Percentiles rank a stretch among this genome's conserved stretches.
These are phyloP conservation scores for Orbilia ellipsospora DNA, from an alignment of 2,329 filamentous ascomycete genomes.

Conservation along the genomic window DNA sequence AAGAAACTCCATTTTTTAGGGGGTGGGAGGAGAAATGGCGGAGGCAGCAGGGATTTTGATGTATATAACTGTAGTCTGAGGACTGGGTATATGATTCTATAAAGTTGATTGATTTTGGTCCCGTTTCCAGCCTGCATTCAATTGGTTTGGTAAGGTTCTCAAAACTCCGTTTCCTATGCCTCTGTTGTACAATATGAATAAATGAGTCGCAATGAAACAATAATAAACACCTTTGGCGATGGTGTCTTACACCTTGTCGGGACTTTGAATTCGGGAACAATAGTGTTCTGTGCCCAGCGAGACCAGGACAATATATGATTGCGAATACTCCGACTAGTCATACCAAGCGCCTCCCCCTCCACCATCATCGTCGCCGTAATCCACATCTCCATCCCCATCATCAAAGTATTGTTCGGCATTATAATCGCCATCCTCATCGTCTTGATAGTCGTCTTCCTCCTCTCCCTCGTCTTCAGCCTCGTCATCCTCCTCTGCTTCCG, in stretches of 20 bases:
- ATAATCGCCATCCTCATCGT: constrained; percentile 60
- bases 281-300: too few species aligned
- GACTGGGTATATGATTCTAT: neutral
- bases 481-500: constrained; percentile 59
- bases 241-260: neutral
- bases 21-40: constrained; percentile 82
- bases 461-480: constrained; percentile 57
- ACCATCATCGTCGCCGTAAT: constrained; percentile 58
- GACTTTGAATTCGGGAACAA: too few species aligned
- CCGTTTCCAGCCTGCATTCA: too few species aligned
- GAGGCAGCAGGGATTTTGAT: constrained; percentile 70
- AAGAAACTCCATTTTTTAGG: constrained; percentile 79
- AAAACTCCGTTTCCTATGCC: constrained; percentile 17
- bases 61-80: neutral
- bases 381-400: constrained; percentile 58
- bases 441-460: constrained; percentile 59
- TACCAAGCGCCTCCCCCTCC: constrained; percentile 55
- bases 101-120: too few species aligned
- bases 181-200: constrained; percentile 6
- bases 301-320: too few species aligned
- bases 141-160: neutral
- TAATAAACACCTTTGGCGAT: neutral
- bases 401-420: constrained; percentile 60
- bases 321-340: constrained; percentile 39
- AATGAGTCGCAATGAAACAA: constrained; percentile 1